phyloP scores from a whole-genome alignment of 306 rosid species.

The Dryas alaskensis region DNA sequence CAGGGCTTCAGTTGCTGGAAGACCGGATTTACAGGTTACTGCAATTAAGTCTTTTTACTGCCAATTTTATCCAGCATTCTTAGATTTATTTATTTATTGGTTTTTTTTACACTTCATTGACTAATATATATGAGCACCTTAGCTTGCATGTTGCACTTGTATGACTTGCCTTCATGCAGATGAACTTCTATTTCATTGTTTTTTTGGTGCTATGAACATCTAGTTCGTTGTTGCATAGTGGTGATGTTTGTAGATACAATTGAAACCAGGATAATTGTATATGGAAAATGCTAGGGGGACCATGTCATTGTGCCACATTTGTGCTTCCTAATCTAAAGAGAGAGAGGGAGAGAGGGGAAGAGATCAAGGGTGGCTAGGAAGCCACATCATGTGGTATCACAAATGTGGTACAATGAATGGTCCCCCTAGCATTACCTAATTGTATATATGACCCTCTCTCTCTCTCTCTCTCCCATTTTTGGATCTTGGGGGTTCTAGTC shows the following conservation, averaged over 20 bases:
- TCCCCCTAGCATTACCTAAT: too few relatives aligned
- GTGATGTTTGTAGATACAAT: not conserved
- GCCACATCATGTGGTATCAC: too few relatives aligned
- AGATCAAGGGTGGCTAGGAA: too few relatives aligned
- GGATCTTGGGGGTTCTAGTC: not conserved
- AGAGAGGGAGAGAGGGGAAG: too few relatives aligned
- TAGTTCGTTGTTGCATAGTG: too few relatives aligned
- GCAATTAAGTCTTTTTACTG: conserved; percentile 7
- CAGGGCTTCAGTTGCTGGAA: conserved; percentile 91
- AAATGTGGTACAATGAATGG: too few relatives aligned
- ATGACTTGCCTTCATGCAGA: not conserved
- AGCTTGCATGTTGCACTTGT: not conserved
- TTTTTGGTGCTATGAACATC: not conserved
- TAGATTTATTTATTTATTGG: conserved; percentile 7
- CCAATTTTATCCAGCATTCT: conserved; percentile 27
- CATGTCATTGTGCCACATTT: too few relatives aligned
- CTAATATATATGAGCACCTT: not conserved
- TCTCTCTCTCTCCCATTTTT: not conserved
- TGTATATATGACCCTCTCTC: too few relatives aligned
- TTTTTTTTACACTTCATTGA: not conserved
- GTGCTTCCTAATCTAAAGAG: too few relatives aligned
- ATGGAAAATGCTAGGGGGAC: too few relatives aligned
- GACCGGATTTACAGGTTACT: conserved; percentile 81
- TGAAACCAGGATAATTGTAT: too few relatives aligned
- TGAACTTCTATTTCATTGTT: not conserved